Evolutionary conservation across 192 early-diverging fungal species (phyloP), one percentile per base, ranked within the genome.

Genomic region (Backusella australiensis): DNA sequence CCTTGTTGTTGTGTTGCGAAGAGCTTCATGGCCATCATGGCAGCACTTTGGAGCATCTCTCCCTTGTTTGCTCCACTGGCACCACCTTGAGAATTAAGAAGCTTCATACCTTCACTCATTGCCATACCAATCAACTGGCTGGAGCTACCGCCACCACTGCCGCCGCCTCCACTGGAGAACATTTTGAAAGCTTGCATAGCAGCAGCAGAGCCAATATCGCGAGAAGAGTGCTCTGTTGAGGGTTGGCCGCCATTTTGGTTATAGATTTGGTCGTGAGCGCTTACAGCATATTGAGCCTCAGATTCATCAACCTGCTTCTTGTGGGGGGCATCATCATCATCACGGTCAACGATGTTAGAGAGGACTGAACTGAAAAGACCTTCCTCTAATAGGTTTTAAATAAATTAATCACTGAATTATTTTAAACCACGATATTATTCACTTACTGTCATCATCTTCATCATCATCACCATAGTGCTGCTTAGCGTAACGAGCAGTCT

Each of bases 71-170:
- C 78, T 35, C 76, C 69, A 17, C 70, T 15, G 15, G 23, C 26
- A 15, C 70, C 44, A 53, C 69, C 59, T 34, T 75, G 73, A 26
- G 74, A 63, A 14, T 79, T 73, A 21, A 80, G 75, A 17, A 83
- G 69, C 21, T 83, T 83, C 65, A 56, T 83, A 42, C 78, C 82
- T 75, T 83, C 82, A 29, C 77, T 74, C 82, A 83, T 83, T 34
- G 82, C 82, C 56, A 83, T 65, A 49, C 82, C 82, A 29, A 83
- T 77, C 23, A 83, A 38, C 26, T 79, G 70, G 32, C 42, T 74
- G 38, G 56, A 67, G 19, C 75, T 49, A 5, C 74, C 36, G 21
- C 74, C 75, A 34, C 74, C 53, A 12, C 70, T 68, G 39, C 44
- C 67, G 8, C 75, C 75, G 9, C 72, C 72, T 23, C 78, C 72